phyloP scores from a whole-genome alignment of 2,329 filamentous ascomycete species.

The Nemania sp. region DNA sequence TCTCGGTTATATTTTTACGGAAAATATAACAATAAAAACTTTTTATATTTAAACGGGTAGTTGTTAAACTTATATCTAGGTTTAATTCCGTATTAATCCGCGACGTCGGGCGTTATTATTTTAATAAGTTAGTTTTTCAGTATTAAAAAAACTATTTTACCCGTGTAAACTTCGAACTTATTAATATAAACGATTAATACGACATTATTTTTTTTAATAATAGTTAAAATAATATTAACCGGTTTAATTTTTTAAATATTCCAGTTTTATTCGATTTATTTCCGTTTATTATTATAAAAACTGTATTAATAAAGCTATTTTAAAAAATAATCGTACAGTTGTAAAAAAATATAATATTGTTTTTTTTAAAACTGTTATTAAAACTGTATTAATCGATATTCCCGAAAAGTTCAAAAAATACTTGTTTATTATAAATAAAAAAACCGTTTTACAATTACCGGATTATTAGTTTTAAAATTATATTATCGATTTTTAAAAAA shows the following conservation, averaged over 20 bases:
- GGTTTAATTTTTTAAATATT: neutral
- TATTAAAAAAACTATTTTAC: neutral
- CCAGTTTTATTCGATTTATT: neutral
- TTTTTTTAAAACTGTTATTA: neutral
- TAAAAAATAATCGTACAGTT: neutral
- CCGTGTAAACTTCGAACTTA: neutral
- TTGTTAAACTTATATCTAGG: neutral
- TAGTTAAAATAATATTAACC: neutral
- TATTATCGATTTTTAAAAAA: neutral
- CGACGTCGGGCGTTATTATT: neutral
- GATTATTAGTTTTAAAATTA: neutral
- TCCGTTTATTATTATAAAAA: neutral
- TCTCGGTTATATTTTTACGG: neutral
- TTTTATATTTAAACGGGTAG: neutral
- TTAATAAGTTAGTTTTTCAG: neutral
- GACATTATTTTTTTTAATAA: neutral
- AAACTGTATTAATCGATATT: neutral
- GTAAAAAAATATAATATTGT: no score
- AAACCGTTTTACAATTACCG: neutral
- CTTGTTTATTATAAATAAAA: neutral
- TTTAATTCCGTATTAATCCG: neutral
- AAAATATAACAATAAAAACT: conserved; percentile 2
- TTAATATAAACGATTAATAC: neutral
- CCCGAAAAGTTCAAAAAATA: neutral
- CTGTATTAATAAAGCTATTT: neutral